phyloP scores from a whole-genome alignment of 768 basidiomycete genomes.

The Suillus discolor region DNA sequence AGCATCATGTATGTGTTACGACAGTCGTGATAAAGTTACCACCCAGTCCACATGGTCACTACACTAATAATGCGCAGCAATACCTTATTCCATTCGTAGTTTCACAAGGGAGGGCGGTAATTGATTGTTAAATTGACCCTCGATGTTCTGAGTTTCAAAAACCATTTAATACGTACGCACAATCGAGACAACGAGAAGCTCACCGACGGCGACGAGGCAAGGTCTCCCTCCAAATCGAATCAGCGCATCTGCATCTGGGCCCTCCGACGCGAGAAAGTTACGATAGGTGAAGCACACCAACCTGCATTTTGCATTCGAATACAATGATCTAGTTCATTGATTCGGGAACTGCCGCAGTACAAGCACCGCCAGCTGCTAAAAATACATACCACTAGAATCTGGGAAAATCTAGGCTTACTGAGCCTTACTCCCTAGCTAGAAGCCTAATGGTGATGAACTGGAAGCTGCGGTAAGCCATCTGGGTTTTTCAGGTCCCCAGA shows the following conservation, averaged over 20 bases:
- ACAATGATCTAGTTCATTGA: neutral
- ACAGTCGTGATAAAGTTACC: neutral
- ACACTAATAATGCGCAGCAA: neutral
- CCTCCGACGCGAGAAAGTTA: neutral
- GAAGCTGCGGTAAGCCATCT: neutral
- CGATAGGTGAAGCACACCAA: neutral
- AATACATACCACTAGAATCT: neutral
- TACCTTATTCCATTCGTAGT: neutral
- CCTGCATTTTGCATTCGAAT: neutral
- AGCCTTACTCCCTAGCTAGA: no score
- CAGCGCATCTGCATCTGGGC: neutral
- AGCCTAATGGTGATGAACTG: neutral
- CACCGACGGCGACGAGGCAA: neutral
- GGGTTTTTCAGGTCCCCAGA: neutral
- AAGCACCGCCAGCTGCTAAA: neutral
- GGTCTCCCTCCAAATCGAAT: neutral
- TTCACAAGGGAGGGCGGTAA: neutral
- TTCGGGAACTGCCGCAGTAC: neutral
- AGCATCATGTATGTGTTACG: neutral
- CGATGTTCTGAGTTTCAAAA: neutral
- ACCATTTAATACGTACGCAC: neutral
- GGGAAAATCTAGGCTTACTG: neutral
- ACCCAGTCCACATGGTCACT: neutral
- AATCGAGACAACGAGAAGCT: neutral
- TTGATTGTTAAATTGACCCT: neutral